Conservation (phyloP, 2,329 filamentous ascomycete species). For the Penicillium sumatraense region DNA sequence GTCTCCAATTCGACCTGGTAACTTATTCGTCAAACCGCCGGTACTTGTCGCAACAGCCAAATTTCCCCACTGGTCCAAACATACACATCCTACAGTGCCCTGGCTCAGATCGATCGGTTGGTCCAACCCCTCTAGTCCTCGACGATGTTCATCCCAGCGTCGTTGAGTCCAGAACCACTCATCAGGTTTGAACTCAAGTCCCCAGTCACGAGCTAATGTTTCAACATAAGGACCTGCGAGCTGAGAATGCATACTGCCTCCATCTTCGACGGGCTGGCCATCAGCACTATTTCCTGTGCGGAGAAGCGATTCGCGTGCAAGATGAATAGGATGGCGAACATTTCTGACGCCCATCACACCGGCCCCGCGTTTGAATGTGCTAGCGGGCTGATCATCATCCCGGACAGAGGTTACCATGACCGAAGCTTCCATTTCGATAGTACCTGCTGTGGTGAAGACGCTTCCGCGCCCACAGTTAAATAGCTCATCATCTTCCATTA, state of each 20-base stretch:
- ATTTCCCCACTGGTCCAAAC: constrained; percentile 74
- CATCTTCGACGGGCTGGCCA: constrained; percentile 52
- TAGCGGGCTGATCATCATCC: constrained; percentile 8
- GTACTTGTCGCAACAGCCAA: constrained; percentile 70
- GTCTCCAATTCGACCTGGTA: constrained; percentile 82
- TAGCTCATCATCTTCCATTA: constrained; percentile 77
- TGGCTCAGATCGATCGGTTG: constrained; percentile 63
- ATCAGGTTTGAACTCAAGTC: constrained; percentile 69
- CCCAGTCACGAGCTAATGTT: constrained; percentile 63
- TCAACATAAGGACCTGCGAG: constrained; percentile 72
- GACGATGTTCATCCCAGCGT: constrained; percentile 77
- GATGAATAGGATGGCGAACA: constrained; percentile 78
- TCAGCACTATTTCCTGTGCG: constrained; percentile 58
- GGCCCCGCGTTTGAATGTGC: constrained; percentile 74
- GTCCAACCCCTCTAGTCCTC: constrained; percentile 55
- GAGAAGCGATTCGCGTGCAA: constrained; percentile 73
- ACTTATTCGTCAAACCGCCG: constrained; percentile 86
- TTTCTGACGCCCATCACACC: constrained; percentile 73
- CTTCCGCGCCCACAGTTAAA: constrained; percentile 86
- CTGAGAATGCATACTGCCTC: constrained; percentile 63
- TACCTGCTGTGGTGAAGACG: constrained; percentile 81
- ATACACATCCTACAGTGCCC: constrained; percentile 83
- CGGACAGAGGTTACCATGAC: constrained; percentile 73
- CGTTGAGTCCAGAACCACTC: constrained; percentile 78
- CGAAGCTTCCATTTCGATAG: constrained; percentile 83